These are phyloP conservation scores for Aquilaria sinensis DNA, from an alignment of 345 rosid genomes.

Conservation along the genomic window DNA sequence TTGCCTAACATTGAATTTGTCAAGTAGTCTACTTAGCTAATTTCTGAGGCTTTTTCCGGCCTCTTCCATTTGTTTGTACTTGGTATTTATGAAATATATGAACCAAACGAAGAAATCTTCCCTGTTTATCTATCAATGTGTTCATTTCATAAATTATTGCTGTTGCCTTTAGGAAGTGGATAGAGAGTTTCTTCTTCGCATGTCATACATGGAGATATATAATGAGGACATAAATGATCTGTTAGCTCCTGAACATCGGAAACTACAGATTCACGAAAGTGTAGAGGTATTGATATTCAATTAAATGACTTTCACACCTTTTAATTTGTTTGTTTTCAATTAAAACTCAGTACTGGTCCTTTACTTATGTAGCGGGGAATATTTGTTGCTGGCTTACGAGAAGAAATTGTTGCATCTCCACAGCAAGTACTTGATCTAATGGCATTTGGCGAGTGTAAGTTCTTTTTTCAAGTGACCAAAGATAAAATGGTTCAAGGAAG, in stretches of 20 bases:
- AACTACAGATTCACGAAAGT: conserved; percentile 89
- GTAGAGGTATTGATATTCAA: conserved; percentile 46
- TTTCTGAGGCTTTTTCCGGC: too few species aligned
- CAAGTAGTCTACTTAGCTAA: too few species aligned
- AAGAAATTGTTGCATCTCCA: conserved; percentile 91
- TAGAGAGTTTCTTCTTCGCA: conserved; percentile 86
- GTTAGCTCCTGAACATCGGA: conserved; percentile 87
- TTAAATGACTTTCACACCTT: neutral
- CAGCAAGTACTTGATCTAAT: conserved; percentile 86
- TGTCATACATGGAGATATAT: conserved; percentile 95
- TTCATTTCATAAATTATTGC: too few species aligned
- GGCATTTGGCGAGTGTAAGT: conserved; percentile 87
- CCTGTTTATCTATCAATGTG: too few species aligned
- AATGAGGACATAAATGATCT: conserved; percentile 93
- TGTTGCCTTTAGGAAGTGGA: conserved; percentile 39
- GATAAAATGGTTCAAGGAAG: too few species aligned
- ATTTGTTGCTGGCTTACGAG: conserved; percentile 89
- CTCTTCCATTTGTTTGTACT: too few species aligned
- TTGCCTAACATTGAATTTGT: too few species aligned
- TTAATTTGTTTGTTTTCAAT: neutral
- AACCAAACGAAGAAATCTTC: too few species aligned
- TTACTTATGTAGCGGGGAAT: conserved; percentile 62
- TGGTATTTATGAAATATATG: too few species aligned
- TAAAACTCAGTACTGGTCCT: conserved; percentile 11
- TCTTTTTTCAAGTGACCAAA: neutral